Evolutionary conservation across 352 stramenopile species (phyloP), one percentile per base, ranked within the genome.

Genomic region (Phytophthora litchii): DNA sequence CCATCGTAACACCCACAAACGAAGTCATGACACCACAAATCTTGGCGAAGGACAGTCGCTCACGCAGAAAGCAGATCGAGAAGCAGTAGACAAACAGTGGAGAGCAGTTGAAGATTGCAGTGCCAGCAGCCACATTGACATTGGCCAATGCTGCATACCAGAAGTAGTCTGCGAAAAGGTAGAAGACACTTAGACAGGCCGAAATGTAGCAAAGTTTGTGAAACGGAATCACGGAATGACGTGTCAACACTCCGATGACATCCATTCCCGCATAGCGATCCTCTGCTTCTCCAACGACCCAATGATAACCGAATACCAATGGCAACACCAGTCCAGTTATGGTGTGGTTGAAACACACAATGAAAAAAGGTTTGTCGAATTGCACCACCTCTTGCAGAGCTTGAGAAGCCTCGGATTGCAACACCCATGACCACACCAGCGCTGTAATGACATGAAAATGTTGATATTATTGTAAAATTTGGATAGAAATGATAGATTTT

Each of bases 41-140:
- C 49, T 87, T 84, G 16, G 54, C 36, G 19, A 74, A 38, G 11
- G 69, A 70, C 35, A 74, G 37, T 19, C 52, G 51, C 49, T 87
- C 74, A 41, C 64, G 50, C 27, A 87, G 55, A n/a, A 83, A 80
- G 44, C 74, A 87, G 34, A 87, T 69, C 17, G 77, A 87, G 49
- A 87, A 87, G 60, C 69, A 83, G 70, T 83, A 87, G n/a, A 87
- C 77, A 36, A 87, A 87, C 6, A 87, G 62, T 20, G 74, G 74
- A 29, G 74, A 81, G 52, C 65, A 79, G 59, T 81, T 87, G 74
- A 82, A 84, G 37, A 87, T 80, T 2, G 74, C 70, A 0, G 70
- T 85, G 14, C 74, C 72, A 0, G 71, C 67, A 2, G 70, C 64
- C 16, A 84, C 74, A 48, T 70, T 87, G 27, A 84, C 68, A 32